phyloP scores from a whole-genome alignment of 2,329 filamentous ascomycete genomes.

The Thelonectria olida region DNA sequence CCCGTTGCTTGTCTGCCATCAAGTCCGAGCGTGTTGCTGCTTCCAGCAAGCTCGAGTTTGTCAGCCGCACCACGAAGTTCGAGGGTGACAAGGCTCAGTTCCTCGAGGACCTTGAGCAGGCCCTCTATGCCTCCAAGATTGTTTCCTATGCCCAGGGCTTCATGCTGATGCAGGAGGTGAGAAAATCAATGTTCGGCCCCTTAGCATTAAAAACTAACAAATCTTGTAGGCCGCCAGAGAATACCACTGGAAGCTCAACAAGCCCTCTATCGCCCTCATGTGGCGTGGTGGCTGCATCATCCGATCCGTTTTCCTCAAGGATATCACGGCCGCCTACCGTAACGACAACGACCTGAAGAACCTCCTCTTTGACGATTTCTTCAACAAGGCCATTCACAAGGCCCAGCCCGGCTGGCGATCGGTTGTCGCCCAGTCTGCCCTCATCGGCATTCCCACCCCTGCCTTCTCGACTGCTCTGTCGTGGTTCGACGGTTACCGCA shows the following conservation, averaged over 20 bases:
- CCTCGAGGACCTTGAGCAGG: constrained; percentile 97
- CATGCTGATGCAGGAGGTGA: constrained; percentile 98
- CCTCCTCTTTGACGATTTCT: constrained; percentile 98
- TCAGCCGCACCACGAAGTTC: constrained; percentile 81
- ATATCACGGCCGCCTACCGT: constrained; percentile 98
- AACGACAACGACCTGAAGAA: constrained; percentile 95
- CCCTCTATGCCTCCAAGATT: constrained; percentile 99
- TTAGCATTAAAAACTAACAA: constrained; percentile 6
- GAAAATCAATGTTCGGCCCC: constrained; percentile 41
- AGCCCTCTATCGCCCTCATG: constrained; percentile 99
- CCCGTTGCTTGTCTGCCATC: constrained; percentile 91
- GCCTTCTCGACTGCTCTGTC: constrained; percentile 96
- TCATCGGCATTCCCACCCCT: constrained; percentile 94
- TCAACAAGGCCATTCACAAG: constrained; percentile 98
- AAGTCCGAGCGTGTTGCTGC: constrained; percentile 93
- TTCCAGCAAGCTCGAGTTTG: constrained; percentile 76
- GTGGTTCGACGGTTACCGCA: constrained; percentile 99
- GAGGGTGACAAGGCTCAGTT: constrained; percentile 91
- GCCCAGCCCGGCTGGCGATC: constrained; percentile 94
- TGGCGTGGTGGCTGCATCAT: constrained; percentile 99
- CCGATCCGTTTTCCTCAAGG: constrained; percentile 99
- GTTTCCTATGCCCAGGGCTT: constrained; percentile 99
- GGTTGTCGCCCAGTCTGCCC: constrained; percentile 88
- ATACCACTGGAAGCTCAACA: constrained; percentile 99
- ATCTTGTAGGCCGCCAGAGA: constrained; percentile 82